Percentiles rank a stretch among this genome's conserved stretches.
These are phyloP conservation scores for Grigorovia transvaalensis DNA, from an alignment of 805 yeast genomes.

Conservation along the genomic window DNA sequence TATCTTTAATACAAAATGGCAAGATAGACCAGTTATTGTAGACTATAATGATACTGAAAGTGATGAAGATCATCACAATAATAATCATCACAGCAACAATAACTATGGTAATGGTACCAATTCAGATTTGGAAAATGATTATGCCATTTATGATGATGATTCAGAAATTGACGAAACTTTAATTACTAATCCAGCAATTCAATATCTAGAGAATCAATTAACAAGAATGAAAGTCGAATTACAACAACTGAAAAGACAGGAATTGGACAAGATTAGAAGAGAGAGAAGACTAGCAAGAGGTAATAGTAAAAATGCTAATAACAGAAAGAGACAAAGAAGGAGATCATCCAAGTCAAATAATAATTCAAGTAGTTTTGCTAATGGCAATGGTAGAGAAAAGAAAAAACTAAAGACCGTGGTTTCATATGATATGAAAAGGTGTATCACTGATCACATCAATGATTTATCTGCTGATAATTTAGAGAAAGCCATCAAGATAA, in stretches of 20 bases:
- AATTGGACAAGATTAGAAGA: constrained; percentile 53
- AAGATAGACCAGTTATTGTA: constrained; percentile 67
- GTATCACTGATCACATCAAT: constrained; percentile 76
- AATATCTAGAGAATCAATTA: constrained; percentile 77
- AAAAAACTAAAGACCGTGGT: constrained; percentile 36
- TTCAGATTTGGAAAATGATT: constrained; percentile 20
- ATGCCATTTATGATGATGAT: constrained; percentile 34
- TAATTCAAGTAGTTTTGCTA: constrained; percentile 28
- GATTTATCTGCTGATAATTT: constrained; percentile 69
- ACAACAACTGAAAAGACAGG: constrained; percentile 70
- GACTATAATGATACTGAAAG: constrained; percentile 36
- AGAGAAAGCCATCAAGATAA: constrained; percentile 73
- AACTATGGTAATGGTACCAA: constrained; percentile 31
- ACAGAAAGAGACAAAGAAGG: constrained; percentile 3
- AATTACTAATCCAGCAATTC: constrained; percentile 81
- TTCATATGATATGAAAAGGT: constrained; percentile 94
- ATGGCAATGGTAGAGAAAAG: constrained; percentile 12
- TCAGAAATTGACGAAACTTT: constrained; percentile 50
- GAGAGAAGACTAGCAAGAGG: constrained; percentile 39
- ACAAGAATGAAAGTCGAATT: constrained; percentile 78
- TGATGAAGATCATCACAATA: constrained; percentile 29
- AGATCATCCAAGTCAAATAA: constrained; percentile 26
- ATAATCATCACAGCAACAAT: constrained; percentile 29
- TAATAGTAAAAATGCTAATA: constrained; percentile 17
- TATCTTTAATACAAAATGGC: constrained; percentile 80